Evolutionary conservation across 176 grass and related monocot genomes (phyloP), one percentile per base, ranked within the genome.

Genomic region (Miscanthus lutarioriparius): DNA sequence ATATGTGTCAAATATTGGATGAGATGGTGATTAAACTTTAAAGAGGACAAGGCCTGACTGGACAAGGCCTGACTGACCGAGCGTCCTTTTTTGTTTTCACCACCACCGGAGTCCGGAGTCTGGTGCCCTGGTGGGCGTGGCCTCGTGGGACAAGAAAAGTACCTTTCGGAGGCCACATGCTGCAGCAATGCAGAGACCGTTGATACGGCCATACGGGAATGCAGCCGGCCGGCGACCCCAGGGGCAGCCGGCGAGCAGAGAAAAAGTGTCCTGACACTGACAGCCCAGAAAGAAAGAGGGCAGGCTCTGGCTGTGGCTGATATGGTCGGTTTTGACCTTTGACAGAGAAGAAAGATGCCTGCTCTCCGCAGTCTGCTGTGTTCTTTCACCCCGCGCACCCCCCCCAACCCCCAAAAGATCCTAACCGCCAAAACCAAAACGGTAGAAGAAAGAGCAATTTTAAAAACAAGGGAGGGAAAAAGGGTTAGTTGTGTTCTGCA

Each of bases 151-250:
- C 41, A 33, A 44, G 32, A 40, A 84, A 39, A 67, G 44, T 6
- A 5, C 6, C 44, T 76, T 81, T 86, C 36, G 32, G 67, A 80
- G 53, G 67, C 27, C 84, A 80, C 76, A 86, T 54, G 77, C 67
- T 5, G 47, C 62, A 82, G 28, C 51, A 22, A 8, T 10, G 66
- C 66, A 37, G 53, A 72, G 70, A 1, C 16, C 23, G 66, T 38
- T 15, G 67, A 73, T 80, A 64, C 40, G 67, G 67, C 32, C 36
- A 69, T 32, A 47, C 56, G 54, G 68, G 48, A 58, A 70, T 51
- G 79, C 64, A 80, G 44, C 44, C 44, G 44, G 44, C 13, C 44
- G 44, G 44, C 44, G 13, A n/a, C n/a, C n/a, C n/a, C n/a, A n/a
- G n/a, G n/a, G n/a, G n/a, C n/a, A n/a, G n/a, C n/a, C n/a, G n/a